phyloP scores from a whole-genome alignment of 2,329 filamentous ascomycete species.

The Triangularia verruculosa region DNA sequence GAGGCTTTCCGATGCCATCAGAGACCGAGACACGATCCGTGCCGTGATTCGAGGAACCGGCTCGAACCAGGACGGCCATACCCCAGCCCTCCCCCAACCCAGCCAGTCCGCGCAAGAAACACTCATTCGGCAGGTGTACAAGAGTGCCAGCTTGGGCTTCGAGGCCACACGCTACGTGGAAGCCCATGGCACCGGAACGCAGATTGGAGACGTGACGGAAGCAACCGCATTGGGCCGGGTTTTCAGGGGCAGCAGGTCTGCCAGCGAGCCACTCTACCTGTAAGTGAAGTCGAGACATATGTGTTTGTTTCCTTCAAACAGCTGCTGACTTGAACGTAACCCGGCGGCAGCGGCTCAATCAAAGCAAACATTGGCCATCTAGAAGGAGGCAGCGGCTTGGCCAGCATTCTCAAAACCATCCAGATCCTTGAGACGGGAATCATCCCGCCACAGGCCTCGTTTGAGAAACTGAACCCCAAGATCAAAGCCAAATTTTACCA shows the following conservation, averaged over 20 bases:
- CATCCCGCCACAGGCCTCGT: conserved; percentile 30
- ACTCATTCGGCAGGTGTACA: conserved; percentile 9
- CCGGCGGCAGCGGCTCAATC: conserved; percentile 26
- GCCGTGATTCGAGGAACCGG: conserved; percentile 33
- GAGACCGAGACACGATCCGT: conserved; percentile 29
- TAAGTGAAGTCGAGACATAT: no score
- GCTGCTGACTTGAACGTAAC: no score
- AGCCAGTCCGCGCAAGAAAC: conserved; percentile 8
- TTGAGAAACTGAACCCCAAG: conserved; percentile 24
- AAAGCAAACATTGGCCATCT: conserved; percentile 37
- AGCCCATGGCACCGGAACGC: conserved; percentile 43
- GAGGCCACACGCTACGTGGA: conserved; percentile 31
- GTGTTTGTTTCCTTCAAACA: not conserved
- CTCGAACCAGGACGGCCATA: conserved; percentile 21
- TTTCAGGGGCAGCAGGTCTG: conserved; percentile 21
- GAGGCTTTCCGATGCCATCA: conserved; percentile 25
- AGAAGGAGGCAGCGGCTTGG: conserved; percentile 25
- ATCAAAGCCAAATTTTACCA: conserved; percentile 15
- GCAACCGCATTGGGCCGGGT: conserved; percentile 32
- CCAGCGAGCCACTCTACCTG: conserved; percentile 19
- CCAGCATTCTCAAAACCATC: conserved; percentile 33
- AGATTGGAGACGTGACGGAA: conserved; percentile 40
- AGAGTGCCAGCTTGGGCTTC: not conserved
- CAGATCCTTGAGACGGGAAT: conserved; percentile 32
- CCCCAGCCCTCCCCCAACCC: conserved; percentile 3